Conservation (phyloP, 768 basidiomycete genomes). For the Boletus pseudopeckii region DNA sequence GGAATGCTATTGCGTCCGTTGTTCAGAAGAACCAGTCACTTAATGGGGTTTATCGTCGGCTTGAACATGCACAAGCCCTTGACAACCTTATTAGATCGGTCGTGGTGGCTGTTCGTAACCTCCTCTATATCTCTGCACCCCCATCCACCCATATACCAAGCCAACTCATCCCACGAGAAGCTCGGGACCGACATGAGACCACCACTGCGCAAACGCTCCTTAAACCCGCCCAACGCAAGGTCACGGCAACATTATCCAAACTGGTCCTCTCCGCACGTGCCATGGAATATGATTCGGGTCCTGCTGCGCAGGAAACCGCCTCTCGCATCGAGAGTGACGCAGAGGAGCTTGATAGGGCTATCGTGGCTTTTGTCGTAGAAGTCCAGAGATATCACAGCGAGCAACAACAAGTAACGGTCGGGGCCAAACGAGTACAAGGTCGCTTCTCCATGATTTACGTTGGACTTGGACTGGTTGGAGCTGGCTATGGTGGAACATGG, state of each 20-base stretch:
- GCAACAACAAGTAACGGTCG: slow-evolving; percentile 19
- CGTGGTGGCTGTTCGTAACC: slow-evolving; percentile 71
- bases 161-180: slow-evolving; percentile 48
- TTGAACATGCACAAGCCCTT: slow-evolving; percentile 56
- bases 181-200: slow-evolving; percentile 42
- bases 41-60: slow-evolving; percentile 40
- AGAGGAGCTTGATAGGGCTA: slow-evolving; percentile 69
- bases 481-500: slow-evolving; percentile 73
- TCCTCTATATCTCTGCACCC: slow-evolving; percentile 65
- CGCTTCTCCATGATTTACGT: slow-evolving; percentile 59
- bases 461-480: slow-evolving; percentile 78
- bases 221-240: slow-evolving; percentile 79
- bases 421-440: slow-evolving; percentile 56
- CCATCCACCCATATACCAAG: slow-evolving; percentile 60
- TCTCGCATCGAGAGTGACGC: slow-evolving; percentile 74
- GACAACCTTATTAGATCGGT: slow-evolving; percentile 60
- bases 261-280: slow-evolving; percentile 90
- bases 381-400: slow-evolving; percentile 55
- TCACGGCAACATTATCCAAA: slow-evolving; percentile 86
- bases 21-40: slow-evolving; percentile 54
- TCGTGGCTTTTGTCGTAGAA: slow-evolving; percentile 64
- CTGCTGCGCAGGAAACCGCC: slow-evolving; percentile 56
- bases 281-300: slow-evolving; percentile 75
- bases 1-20: slow-evolving; percentile 60
- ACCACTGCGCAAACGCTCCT: slow-evolving; percentile 54